Percentiles rank a stretch among this genome's conserved stretches.
phyloP scores from a whole-genome alignment of 306 rosid genomes.

The Glycine soja region DNA sequence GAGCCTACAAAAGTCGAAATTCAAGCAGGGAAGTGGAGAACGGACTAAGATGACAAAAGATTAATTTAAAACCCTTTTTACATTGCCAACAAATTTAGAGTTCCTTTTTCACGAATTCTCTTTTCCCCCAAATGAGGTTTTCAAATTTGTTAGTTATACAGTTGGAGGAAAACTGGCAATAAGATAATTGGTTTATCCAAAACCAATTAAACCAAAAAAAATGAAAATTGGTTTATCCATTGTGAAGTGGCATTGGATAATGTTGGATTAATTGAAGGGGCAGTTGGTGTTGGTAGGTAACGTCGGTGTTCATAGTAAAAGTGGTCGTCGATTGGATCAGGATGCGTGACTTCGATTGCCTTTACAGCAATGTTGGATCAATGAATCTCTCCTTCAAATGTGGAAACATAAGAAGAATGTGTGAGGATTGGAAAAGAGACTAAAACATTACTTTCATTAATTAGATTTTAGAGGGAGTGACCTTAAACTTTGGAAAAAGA shows the following conservation, averaged over 20 bases:
- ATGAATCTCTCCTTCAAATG: not conserved
- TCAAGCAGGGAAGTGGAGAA: not conserved
- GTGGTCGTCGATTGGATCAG: slow-evolving; percentile 2
- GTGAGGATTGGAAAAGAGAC: not conserved
- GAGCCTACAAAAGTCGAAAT: slow-evolving; percentile 12
- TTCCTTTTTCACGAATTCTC: not conserved
- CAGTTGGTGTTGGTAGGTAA: slow-evolving; percentile 36
- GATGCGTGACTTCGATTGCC: slow-evolving; percentile 53
- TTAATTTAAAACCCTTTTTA: not conserved
- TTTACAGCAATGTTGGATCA: slow-evolving; percentile 34
- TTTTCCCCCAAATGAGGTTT: not conserved
- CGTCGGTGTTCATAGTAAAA: slow-evolving; percentile 43
- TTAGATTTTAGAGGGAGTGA: not conserved
- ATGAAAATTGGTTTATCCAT: not conserved
- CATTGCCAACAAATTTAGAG: not conserved
- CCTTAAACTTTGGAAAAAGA: too few relatives aligned
- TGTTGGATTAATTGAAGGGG: slow-evolving; percentile 41
- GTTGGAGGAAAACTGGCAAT: slow-evolving; percentile 24
- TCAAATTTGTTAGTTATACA: slow-evolving; percentile 16
- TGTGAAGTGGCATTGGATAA: slow-evolving; percentile 34
- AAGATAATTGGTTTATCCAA: not conserved
- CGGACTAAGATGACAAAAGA: not conserved
- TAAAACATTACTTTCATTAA: not conserved
- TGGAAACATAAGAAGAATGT: not conserved
- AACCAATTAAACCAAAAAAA: too few relatives aligned